These are phyloP conservation scores for Tolypocladium capitatum DNA, from an alignment of 2,329 filamentous ascomycete species.

Conservation along the genomic window DNA sequence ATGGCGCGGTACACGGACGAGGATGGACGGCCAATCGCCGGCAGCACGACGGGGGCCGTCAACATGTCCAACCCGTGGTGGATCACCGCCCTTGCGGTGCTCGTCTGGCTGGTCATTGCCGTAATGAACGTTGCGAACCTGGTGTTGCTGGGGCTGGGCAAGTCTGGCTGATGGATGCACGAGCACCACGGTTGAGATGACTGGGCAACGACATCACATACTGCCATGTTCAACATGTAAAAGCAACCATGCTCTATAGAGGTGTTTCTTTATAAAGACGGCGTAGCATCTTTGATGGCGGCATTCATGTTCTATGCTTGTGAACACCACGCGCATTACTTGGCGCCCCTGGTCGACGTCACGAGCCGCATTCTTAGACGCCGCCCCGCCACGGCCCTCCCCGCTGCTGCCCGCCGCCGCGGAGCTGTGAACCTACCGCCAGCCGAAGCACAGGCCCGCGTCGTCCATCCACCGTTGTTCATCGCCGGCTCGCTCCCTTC, in stretches of 20 bases:
- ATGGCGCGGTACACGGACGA: constrained; percentile 16
- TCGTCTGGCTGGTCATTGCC: constrained; percentile 62
- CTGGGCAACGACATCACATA: not conserved
- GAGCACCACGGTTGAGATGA: not conserved
- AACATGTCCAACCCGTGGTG: constrained; percentile 65
- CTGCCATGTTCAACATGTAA: not conserved
- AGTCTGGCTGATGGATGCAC: not conserved
- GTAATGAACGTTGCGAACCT: constrained; percentile 69
- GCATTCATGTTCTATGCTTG: too few relatives aligned
- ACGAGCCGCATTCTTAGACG: not conserved
- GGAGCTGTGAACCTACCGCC: too few relatives aligned
- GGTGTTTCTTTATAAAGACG: not conserved
- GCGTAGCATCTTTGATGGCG: not conserved
- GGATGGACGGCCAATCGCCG: not conserved
- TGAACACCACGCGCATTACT: not conserved
- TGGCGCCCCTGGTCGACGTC: not conserved
- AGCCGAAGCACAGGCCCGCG: not conserved
- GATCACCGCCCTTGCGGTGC: constrained; percentile 36
- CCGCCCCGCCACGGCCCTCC: not conserved
- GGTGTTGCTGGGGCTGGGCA: constrained; percentile 40
- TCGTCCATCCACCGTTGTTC: not conserved
- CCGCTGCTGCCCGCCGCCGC: too few relatives aligned
- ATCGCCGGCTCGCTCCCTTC: not conserved
- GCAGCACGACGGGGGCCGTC: constrained; percentile 12
- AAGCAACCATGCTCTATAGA: not conserved